These are phyloP conservation scores for Calonectria pseudoturangicola DNA, from an alignment of 2,329 filamentous ascomycete species.

Conservation along the genomic window DNA sequence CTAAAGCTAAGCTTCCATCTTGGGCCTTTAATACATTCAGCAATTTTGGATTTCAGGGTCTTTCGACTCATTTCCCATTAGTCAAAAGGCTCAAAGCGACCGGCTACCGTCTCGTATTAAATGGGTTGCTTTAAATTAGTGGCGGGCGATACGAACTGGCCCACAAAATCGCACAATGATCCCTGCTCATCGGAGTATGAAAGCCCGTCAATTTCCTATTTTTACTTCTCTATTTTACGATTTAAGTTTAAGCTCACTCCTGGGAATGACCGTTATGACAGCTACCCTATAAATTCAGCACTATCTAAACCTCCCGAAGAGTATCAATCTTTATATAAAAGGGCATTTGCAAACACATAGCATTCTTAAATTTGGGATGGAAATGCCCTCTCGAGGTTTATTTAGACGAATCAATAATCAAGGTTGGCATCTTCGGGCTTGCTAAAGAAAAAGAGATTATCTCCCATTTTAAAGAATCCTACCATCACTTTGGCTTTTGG, in stretches of 20 bases:
- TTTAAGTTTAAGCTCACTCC: neutral
- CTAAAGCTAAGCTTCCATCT: neutral
- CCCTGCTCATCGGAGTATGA: neutral
- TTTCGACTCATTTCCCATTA: neutral
- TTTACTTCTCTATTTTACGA: neutral
- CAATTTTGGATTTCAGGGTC: neutral
- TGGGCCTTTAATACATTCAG: neutral
- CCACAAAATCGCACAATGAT: neutral
- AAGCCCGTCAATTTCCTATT: neutral
- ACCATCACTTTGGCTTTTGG: too few species aligned
- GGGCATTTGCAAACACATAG: too few species aligned
- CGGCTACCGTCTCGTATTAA: neutral
- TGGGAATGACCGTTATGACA: slow-evolving; percentile 39
- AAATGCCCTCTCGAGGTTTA: too few species aligned
- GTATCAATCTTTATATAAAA: too few species aligned
- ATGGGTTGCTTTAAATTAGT: slow-evolving; percentile 7
- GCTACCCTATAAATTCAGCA: too few species aligned
- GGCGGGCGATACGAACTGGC: neutral
- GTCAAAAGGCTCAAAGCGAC: neutral
- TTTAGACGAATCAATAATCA: too few species aligned
- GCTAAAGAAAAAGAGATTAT: too few species aligned
- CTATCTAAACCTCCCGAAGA: too few species aligned
- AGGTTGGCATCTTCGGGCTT: too few species aligned
- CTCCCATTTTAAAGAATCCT: too few species aligned
- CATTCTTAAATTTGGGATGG: too few species aligned